Evolutionary conservation across 441 rosid species (phyloP), one percentile per base, ranked within the genome.

Genomic region (Gossypium trilobum): DNA sequence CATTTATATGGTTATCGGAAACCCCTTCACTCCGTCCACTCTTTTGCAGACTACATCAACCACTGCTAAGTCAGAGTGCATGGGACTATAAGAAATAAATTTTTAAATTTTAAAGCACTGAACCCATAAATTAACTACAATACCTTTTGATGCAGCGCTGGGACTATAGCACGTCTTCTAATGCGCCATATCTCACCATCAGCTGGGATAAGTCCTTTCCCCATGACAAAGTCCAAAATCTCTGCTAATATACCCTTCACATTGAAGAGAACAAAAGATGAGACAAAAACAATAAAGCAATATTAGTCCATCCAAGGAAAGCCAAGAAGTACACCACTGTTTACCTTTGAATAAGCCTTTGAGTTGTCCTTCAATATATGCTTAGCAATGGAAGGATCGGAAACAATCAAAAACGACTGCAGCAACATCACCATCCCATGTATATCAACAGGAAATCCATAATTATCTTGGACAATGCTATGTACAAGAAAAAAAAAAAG

Each of bases 181-280:
- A 87, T 83, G 71, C 96, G 95, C 99, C 99, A 95, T 82, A 91
- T 80, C 79, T 92, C 97, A 2, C 95, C 97, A 84, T 95, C 97
- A 48, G 99, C 99, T 0, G 99, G 97, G 66, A 95, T 95, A 66
- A 95, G 93, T 73, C 99, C 99, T 78, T 81, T 92, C 13, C 99
- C 99, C 99, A 95, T 95, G 29, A 95, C 99, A 89, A 95, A 95
- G 3, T 95, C 96, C 55, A 95, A 83, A 84, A 95, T 92, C 80
- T 95, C 99, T 57, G 97, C 97, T 74, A 95, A 77, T 72, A 95
- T 85, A 72, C 97, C 99, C 99, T 95, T 83, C 74, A 78, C 58
- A 54, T 61, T 46, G 67, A 73, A 14, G 58, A 67, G 42, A 71
- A 73, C 51, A 46, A 46, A 71, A 16, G 64, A 73, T 25, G 19